These are phyloP conservation scores for Jamesozyma hellenica DNA, from an alignment of 805 yeast species.

Conservation along the genomic window DNA sequence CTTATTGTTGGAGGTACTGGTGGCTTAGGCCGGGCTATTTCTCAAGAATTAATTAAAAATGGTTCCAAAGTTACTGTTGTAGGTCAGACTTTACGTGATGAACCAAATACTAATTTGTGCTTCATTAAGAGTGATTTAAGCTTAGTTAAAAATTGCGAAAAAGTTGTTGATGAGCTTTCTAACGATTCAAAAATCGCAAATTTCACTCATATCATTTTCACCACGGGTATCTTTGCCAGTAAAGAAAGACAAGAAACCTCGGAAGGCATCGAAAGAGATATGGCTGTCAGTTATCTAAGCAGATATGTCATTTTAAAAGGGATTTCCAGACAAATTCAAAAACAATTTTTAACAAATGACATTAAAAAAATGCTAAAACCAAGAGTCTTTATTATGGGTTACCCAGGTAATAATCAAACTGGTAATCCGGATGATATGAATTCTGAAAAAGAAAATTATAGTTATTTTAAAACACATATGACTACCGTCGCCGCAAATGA, in stretches of 20 bases:
- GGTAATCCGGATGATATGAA: conserved; percentile 32
- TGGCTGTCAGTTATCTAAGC: conserved; percentile 33
- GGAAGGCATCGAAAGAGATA: conserved; percentile 33
- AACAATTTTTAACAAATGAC: not conserved
- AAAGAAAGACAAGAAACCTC: conserved; percentile 25
- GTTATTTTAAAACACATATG: conserved; percentile 27
- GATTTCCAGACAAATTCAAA: conserved; percentile 18
- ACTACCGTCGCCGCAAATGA: conserved; percentile 38
- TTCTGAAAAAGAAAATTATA: conserved; percentile 24
- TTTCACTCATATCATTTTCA: conserved; percentile 28
- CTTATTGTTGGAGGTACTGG: conserved; percentile 34
- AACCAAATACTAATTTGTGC: conserved; percentile 16
- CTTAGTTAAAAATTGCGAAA: conserved; percentile 19
- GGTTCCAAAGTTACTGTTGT: conserved; percentile 31
- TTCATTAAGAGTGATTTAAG: conserved; percentile 31
- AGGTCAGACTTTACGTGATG: conserved; percentile 30
- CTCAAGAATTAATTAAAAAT: conserved; percentile 14
- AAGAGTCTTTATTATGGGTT: conserved; percentile 33
- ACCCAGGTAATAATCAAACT: conserved; percentile 29
- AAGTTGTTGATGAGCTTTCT: conserved; percentile 19
- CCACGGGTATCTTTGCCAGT: conserved; percentile 34
- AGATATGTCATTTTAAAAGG: conserved; percentile 27
- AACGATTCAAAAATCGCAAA: conserved; percentile 5
- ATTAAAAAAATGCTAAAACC: conserved; percentile 12
- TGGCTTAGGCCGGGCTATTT: conserved; percentile 33